Percentiles rank a stretch among this genome's conserved stretches.
These are phyloP conservation scores for Myriosclerotinia duriaeana DNA, from an alignment of 2,329 filamentous ascomycete species.

Conservation along the genomic window DNA sequence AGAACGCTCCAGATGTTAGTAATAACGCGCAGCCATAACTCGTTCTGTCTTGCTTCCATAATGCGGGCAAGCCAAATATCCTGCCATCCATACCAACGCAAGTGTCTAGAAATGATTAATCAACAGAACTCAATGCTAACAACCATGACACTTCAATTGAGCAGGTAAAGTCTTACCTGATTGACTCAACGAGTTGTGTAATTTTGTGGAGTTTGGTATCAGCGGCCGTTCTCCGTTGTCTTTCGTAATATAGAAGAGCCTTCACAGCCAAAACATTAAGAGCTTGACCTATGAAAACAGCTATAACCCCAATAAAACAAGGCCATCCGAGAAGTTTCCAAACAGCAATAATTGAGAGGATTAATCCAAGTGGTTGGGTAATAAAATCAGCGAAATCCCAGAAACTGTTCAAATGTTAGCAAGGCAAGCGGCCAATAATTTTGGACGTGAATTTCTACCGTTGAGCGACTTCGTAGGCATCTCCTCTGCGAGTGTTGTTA, in stretches of 20 bases:
- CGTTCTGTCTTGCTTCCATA: conserved; percentile 64
- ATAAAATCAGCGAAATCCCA: conserved; percentile 83
- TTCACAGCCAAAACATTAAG: conserved; percentile 68
- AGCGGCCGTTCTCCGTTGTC: conserved; percentile 67
- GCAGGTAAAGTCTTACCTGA: conserved; percentile 26
- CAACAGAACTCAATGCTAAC: no score
- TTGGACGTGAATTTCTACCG: conserved; percentile 32
- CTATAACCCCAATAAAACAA: conserved; percentile 69
- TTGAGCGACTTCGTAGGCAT: conserved; percentile 80
- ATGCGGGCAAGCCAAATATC: conserved; percentile 70
- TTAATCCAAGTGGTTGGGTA: conserved; percentile 72
- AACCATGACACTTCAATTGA: not conserved
- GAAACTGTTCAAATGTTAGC: conserved; percentile 51
- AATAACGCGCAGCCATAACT: conserved; percentile 64
- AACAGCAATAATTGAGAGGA: conserved; percentile 71
- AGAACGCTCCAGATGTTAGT: conserved; percentile 61
- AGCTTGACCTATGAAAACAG: conserved; percentile 66
- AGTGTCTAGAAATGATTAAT: conserved; percentile 26
- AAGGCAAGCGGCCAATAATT: not conserved
- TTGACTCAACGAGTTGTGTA: conserved; percentile 74
- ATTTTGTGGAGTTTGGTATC: conserved; percentile 78
- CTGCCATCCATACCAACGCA: conserved; percentile 66
- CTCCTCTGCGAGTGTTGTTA: conserved; percentile 41
- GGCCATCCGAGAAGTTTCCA: conserved; percentile 79
- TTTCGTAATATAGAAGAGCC: conserved; percentile 66